Evolutionary conservation across 345 rosid species (phyloP), one percentile per base, ranked within the genome.

Genomic region (Eucalyptus regnans): DNA sequence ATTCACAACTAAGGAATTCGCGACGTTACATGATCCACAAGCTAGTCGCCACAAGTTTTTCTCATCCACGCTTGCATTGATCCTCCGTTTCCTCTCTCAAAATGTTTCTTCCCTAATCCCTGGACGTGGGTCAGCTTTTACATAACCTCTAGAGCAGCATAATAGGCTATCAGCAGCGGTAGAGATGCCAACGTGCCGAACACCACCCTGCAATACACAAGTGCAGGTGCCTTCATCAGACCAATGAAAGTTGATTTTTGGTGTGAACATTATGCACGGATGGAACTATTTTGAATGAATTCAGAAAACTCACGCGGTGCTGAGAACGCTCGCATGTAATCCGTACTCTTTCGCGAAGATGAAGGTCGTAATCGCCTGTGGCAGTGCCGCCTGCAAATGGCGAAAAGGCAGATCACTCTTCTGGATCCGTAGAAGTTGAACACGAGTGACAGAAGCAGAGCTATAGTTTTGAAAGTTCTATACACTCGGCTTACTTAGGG

Each of bases 341-440:
- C 92, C 94, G 56, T 92, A 93, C 76, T 92, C 95, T 50, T 92
- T 92, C 31, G 94, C 94, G n/a, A 48, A 93, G 88, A 93, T 90
- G 90, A 93, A 93, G 8, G 95, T 90, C 1, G 92, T 89, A 12
- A 93, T 92, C 7, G 94, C 51, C 12, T 93, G 95, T 13, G 95
- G 95, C 60, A 93, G 86, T 16, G 94, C 94, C 6, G 94, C 95
- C 95, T 93, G 92, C 87, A 88, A 12, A 76, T 4, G 15, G 7
- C 27, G 48, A 22, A 76, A 71, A 86, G 12, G 56, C 5, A 43
- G 37, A 56, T 44, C 43, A 10, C 23, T 76, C 84, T 76, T 20
- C 48, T 41, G 48, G 29, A 76, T 76, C 29, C 15, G 6, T 6
- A 10, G 29, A 76, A 18, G 48, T 41, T 41, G 14, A 22, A 11